phyloP scores from a whole-genome alignment of 1,139 yeast genomes.

The Lodderomyces pseudojiufengensis region DNA sequence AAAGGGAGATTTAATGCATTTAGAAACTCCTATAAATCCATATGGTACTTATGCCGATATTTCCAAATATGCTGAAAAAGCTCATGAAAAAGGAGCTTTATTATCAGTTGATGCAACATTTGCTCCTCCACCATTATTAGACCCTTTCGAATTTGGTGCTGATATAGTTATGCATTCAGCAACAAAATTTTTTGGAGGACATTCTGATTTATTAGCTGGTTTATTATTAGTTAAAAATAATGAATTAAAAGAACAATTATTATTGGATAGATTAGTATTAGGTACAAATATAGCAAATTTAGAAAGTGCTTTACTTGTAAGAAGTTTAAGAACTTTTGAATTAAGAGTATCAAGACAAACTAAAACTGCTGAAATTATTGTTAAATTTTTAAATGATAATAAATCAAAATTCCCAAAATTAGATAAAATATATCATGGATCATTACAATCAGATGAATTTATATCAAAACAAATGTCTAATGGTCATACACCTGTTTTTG shows the following conservation, averaged over 20 bases:
- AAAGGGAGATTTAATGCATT: conserved; percentile 72
- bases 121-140: conserved; percentile 88
- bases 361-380: conserved; percentile 59
- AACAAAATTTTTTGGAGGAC: conserved; percentile 90
- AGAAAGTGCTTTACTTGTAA: conserved; percentile 67
- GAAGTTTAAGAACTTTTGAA: conserved; percentile 79
- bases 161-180: conserved; percentile 88
- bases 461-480: conserved; percentile 58
- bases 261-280: conserved; percentile 58
- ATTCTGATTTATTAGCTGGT: conserved; percentile 88
- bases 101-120: conserved; percentile 81
- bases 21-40: conserved; percentile 90
- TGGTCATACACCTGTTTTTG: conserved; percentile 75
- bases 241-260: conserved; percentile 42
- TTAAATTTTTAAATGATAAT: conserved; percentile 53
- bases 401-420: conserved; percentile 46
- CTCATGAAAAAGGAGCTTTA: conserved; percentile 68
- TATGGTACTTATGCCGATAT: conserved; percentile 69
- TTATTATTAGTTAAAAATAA: conserved; percentile 59
- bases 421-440: conserved; percentile 60
- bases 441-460: conserved; percentile 64
- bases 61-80: conserved; percentile 55
- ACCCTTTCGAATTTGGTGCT: conserved; percentile 77
- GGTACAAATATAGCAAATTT: conserved; percentile 80
- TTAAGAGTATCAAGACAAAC: conserved; percentile 67